A percentile compares a stretch with the other conserved stretches of the same genome.
These are phyloP conservation scores for Nematodospora anomalae DNA, from an alignment of 1,139 yeast species.

Conservation along the genomic window DNA sequence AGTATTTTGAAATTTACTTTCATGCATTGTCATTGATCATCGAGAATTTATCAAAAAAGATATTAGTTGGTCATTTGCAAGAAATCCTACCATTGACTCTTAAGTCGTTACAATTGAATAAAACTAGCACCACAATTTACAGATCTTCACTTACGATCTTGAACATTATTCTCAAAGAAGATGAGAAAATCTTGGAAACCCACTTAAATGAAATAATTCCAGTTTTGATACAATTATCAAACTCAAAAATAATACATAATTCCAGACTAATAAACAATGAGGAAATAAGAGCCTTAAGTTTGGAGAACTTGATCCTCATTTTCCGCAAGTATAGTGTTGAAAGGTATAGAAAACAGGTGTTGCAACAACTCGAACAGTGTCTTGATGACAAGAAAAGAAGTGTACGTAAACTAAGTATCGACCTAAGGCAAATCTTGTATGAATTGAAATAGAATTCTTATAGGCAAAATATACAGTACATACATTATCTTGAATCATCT, in stretches of 20 bases:
- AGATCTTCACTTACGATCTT: constrained; percentile 62
- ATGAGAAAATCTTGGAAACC: constrained; percentile 47
- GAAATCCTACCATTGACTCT: constrained; percentile 69
- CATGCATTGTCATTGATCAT: constrained; percentile 67
- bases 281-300: constrained; percentile 44
- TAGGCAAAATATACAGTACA: constrained; percentile 4
- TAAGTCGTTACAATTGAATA: constrained; percentile 51
- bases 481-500: constrained; percentile 8
- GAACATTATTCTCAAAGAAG: constrained; percentile 52
- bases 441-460: constrained; percentile 41
- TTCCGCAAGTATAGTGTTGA: constrained; percentile 11
- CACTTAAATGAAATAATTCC: constrained; percentile 62
- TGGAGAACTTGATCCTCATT: constrained; percentile 13
- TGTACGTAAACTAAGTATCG: constrained; percentile 74
- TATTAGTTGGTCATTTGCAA: constrained; percentile 42
- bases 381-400: constrained; percentile 75
- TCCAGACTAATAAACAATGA: constrained; percentile 24
- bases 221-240: constrained; percentile 43
- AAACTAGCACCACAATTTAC: constrained; percentile 36
- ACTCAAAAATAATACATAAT: constrained; percentile 21
- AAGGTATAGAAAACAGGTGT: constrained; percentile 39
- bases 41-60: constrained; percentile 45
- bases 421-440: constrained; percentile 73
- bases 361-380: constrained; percentile 48
- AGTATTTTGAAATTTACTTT: constrained; percentile 44